Conservation (phyloP, 73 alveolate genomes). For the Chromera velia region DNA sequence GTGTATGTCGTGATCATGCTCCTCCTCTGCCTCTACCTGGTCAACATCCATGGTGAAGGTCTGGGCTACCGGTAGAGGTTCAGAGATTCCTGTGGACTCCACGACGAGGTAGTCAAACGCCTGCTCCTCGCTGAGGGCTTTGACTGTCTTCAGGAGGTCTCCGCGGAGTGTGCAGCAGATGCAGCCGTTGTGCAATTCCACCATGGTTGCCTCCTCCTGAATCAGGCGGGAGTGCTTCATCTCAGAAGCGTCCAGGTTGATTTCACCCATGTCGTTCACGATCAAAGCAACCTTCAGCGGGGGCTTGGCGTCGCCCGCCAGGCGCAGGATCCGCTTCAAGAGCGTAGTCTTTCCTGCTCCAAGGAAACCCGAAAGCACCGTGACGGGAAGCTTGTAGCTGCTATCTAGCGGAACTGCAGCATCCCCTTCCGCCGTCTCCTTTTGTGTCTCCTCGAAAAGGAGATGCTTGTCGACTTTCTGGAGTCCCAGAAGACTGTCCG, state of each 20-base stretch:
- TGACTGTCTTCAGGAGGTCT: no score
- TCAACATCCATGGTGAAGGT: conserved; percentile 33
- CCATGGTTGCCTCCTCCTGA: conserved; percentile 58
- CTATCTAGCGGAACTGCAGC: no score
- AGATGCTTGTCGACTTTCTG: no score
- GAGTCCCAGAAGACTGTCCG: no score
- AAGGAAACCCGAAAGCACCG: conserved; percentile 7
- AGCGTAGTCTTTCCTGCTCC: conserved; percentile 28
- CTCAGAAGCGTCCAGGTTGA: conserved; percentile 53
- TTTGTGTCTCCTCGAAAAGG: no score
- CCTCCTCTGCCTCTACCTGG: no score
- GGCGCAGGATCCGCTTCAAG: conserved; percentile 4
- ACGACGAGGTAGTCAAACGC: conserved; percentile 52
- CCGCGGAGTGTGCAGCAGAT: no score
- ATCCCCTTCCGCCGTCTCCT: no score
- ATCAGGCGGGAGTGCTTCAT: conserved; percentile 36
- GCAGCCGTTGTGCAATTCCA: conserved; percentile 34
- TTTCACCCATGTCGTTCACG: conserved; percentile 67
- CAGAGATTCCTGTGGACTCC: conserved; percentile 62
- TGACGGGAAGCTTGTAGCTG: no score
- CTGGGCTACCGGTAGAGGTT: conserved; percentile 58
- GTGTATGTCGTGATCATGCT: no score
- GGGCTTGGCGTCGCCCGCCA: neutral
- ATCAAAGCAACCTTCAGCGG: conserved; percentile 55
- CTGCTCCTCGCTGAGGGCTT: no score